Conservation (phyloP, 129 eudicot species). For the Daucus carota region DNA sequence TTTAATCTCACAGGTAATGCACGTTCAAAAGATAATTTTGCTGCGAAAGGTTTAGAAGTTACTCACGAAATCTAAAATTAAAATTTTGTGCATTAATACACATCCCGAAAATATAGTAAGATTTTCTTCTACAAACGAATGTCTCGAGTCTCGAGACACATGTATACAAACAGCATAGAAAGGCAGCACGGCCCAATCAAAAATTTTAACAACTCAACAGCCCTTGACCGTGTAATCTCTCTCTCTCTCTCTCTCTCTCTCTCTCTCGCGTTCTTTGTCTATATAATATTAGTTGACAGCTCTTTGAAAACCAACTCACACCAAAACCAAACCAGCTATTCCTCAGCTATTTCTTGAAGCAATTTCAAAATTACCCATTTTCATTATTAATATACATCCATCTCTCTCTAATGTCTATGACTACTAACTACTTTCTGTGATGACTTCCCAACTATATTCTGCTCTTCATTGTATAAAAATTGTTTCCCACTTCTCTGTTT, state of each 20-base stretch:
- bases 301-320: constrained; percentile 27
- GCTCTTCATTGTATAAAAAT: not conserved
- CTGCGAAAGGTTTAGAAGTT: too few species aligned
- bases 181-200: not conserved
- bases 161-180: not conserved
- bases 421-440: constrained; percentile 32
- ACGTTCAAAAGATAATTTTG: too few species aligned
- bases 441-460: constrained; percentile 43
- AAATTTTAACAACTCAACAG: not conserved
- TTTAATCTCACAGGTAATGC: too few species aligned
- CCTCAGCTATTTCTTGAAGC: constrained; percentile 37
- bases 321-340: constrained; percentile 13
- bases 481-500: not conserved
- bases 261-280: not conserved
- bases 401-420: too few species aligned
- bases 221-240: not conserved
- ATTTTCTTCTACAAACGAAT: too few species aligned
- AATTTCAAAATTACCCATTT: constrained; percentile 19
- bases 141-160: too few species aligned
- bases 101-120: not conserved
- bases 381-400: not conserved
- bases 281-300: constrained; percentile 16
- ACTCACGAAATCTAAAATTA: too few species aligned
- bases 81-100: not conserved
- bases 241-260: not conserved